Conservation (phyloP, 2,329 filamentous ascomycete genomes). For the Lecanicillium sp. region DNA sequence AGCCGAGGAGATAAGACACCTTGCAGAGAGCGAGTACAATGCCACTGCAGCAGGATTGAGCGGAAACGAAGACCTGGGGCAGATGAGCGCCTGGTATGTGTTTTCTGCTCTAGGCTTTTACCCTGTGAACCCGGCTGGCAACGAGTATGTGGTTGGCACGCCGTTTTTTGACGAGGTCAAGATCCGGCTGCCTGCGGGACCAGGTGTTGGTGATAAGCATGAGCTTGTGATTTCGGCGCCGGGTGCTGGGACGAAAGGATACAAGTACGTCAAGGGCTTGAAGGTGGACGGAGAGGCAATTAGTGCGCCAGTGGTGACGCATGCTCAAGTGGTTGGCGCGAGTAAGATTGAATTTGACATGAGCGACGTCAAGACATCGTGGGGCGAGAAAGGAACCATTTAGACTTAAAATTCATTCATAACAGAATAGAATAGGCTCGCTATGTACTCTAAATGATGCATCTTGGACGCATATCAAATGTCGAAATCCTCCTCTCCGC, state of each 20-base stretch:
- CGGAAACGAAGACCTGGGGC: slow-evolving; percentile 40
- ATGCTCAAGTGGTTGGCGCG: slow-evolving; percentile 31
- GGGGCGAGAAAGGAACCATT: slow-evolving; percentile 10
- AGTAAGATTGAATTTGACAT: slow-evolving; percentile 35
- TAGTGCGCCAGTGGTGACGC: slow-evolving; percentile 26
- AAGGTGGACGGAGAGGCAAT: slow-evolving; percentile 30
- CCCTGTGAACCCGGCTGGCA: slow-evolving; percentile 34
- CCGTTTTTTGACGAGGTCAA: slow-evolving; percentile 38
- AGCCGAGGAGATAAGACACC: slow-evolving; percentile 27
- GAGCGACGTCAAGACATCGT: slow-evolving; percentile 26
- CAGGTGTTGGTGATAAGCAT: slow-evolving; percentile 6
- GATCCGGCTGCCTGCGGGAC: slow-evolving; percentile 26
- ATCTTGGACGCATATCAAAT: not conserved
- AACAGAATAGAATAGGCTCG: not conserved
- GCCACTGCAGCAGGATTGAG: slow-evolving; percentile 35
- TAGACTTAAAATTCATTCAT: not conserved
- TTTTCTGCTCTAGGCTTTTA: slow-evolving; percentile 40
- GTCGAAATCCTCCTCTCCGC: not conserved
- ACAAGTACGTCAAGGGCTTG: slow-evolving; percentile 29
- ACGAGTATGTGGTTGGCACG: slow-evolving; percentile 36
- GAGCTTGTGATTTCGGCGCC: slow-evolving; percentile 32
- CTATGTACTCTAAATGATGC: not conserved
- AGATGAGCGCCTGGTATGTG: slow-evolving; percentile 43
- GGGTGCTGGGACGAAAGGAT: slow-evolving; percentile 26
- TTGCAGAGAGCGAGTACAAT: slow-evolving; percentile 35